A percentile compares a stretch with the other conserved stretches of the same genome.
Evolutionary conservation across 441 rosid genomes (phyloP).

Genomic region (Erodium trifolium): DNA sequence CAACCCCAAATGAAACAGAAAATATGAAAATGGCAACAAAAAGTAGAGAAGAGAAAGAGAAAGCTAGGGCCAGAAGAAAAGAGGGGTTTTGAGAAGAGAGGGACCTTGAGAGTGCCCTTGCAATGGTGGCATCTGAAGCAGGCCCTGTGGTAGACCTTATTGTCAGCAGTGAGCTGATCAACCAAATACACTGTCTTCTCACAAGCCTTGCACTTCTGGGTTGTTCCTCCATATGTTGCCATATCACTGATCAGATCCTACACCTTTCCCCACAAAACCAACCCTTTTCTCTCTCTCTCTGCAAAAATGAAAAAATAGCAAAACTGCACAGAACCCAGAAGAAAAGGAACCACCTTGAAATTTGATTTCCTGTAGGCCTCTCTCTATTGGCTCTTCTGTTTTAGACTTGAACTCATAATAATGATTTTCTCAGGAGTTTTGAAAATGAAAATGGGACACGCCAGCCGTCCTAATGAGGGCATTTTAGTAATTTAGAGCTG

Average conservation of each 20-base stretch:
- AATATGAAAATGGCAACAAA: neutral
- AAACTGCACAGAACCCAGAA: neutral
- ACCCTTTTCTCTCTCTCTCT: neutral
- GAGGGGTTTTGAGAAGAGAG: neutral
- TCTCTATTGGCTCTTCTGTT: constrained; percentile 4
- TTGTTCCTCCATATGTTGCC: constrained; percentile 64
- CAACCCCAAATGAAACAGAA: neutral
- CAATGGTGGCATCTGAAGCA: constrained; percentile 75
- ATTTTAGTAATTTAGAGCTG: neutral
- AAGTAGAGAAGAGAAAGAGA: neutral
- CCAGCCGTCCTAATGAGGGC: constrained; percentile 4
- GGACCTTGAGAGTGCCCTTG: constrained; percentile 66
- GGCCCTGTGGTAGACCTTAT: constrained; percentile 55
- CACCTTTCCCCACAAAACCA: neutral
- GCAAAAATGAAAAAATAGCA: neutral
- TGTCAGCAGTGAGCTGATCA: constrained; percentile 56
- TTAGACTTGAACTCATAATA: neutral
- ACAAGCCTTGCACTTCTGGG: constrained; percentile 68
- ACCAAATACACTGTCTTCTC: constrained; percentile 71
- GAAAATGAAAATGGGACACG: neutral
- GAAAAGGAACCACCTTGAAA: neutral
- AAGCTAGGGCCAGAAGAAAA: neutral
- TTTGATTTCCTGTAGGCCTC: neutral
- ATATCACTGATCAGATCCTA: constrained; percentile 18
- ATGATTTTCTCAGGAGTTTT: neutral